Conservation (phyloP, 2,329 filamentous ascomycete species). For the Neonectria ditissima region DNA sequence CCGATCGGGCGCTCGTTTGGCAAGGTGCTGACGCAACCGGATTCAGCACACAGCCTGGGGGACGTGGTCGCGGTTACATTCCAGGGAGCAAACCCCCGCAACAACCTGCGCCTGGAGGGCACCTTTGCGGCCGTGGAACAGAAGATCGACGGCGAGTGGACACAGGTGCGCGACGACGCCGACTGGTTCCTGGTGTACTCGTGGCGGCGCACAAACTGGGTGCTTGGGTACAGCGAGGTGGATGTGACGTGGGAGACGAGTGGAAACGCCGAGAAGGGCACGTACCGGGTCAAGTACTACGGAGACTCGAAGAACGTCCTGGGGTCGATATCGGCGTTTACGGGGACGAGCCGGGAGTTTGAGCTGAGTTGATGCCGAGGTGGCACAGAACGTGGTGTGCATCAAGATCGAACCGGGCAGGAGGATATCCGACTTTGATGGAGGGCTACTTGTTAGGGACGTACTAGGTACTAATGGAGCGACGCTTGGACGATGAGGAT, state of each 20-base stretch:
- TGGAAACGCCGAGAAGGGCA: constrained; percentile 66
- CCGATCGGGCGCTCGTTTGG: constrained; percentile 78
- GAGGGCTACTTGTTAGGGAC: too few species aligned
- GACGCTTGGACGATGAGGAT: not conserved
- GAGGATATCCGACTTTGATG: not conserved
- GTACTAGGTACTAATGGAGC: too few species aligned
- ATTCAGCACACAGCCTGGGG: constrained; percentile 68
- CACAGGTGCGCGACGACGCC: constrained; percentile 73
- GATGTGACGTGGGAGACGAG: constrained; percentile 79
- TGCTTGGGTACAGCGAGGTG: constrained; percentile 82
- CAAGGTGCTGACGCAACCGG: constrained; percentile 67
- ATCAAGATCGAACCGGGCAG: not conserved
- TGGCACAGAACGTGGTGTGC: too few species aligned
- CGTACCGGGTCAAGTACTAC: constrained; percentile 85
- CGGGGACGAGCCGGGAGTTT: constrained; percentile 23
- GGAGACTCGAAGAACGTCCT: constrained; percentile 76
- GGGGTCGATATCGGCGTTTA: constrained; percentile 21
- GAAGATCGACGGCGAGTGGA: constrained; percentile 68
- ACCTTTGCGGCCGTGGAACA: constrained; percentile 84
- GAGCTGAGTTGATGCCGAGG: constrained; percentile 14
- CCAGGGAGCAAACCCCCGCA: constrained; percentile 89
- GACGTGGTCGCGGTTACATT: constrained; percentile 75
- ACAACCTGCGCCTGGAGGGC: constrained; percentile 82
- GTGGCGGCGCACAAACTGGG: constrained; percentile 78
- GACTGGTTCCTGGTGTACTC: constrained; percentile 88